Percentiles rank a stretch among this genome's conserved stretches.
phyloP scores from a whole-genome alignment of 2,329 filamentous ascomycete species.

The Clarireedia homoeocarpa region DNA sequence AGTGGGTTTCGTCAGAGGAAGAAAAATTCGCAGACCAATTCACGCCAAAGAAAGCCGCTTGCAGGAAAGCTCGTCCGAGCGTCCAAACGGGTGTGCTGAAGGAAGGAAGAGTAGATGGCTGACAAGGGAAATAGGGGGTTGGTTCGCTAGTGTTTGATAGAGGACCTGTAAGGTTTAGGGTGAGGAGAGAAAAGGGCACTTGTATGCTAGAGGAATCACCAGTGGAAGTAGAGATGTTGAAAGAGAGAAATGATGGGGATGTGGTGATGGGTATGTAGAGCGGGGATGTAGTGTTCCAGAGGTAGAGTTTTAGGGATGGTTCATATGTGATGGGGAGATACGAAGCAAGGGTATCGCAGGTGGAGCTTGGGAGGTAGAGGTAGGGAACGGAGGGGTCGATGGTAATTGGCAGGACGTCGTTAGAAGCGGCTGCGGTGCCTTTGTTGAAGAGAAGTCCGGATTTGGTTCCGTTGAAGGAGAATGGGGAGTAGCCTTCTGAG shows the following conservation, averaged over 20 bases:
- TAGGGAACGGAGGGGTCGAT: slow-evolving; percentile 25
- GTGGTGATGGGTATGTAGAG: slow-evolving; percentile 26
- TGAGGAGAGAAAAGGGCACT: neutral
- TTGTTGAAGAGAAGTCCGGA: slow-evolving; percentile 11
- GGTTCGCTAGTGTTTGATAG: neutral
- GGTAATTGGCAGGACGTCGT: slow-evolving; percentile 12
- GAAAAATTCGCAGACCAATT: neutral
- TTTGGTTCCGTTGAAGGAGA: slow-evolving; percentile 9
- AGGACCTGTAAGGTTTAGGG: neutral
- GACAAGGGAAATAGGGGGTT: slow-evolving; percentile 15
- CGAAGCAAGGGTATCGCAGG: slow-evolving; percentile 30
- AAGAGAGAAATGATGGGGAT: slow-evolving; percentile 31
- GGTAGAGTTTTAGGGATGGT: slow-evolving; percentile 25
- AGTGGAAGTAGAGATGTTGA: slow-evolving; percentile 26
- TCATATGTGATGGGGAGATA: slow-evolving; percentile 29
- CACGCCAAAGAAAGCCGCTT: neutral
- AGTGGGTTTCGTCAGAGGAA: neutral
- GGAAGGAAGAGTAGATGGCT: slow-evolving; percentile 15
- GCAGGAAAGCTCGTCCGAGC: neutral
- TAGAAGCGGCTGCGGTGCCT: neutral
- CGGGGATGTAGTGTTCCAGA: slow-evolving; percentile 28
- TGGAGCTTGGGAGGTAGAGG: slow-evolving; percentile 29
- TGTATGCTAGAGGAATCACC: neutral
- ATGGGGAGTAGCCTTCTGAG: slow-evolving; percentile 15
- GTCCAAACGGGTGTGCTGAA: neutral